Conservation (phyloP, 2,329 filamentous ascomycete species). For the Colletotrichum aenigma region DNA sequence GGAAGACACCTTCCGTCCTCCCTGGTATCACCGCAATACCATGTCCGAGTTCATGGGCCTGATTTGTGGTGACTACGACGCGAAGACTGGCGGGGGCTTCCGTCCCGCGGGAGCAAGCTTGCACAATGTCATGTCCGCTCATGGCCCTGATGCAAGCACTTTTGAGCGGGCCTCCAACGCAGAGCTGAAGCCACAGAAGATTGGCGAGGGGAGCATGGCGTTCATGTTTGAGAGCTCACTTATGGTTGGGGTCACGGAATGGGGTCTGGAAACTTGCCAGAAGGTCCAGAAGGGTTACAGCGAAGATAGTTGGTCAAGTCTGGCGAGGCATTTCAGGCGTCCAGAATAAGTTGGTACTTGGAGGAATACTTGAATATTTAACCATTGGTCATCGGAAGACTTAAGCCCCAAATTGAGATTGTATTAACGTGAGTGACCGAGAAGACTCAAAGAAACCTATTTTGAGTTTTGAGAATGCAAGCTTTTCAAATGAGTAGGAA, state of each 20-base stretch:
- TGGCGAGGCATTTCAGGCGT: conserved; percentile 23
- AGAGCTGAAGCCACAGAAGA: conserved; percentile 44
- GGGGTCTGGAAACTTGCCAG: conserved; percentile 48
- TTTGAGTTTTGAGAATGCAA: not conserved
- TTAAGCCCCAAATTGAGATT: not conserved
- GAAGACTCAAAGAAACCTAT: not conserved
- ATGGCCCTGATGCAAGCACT: conserved; percentile 50
- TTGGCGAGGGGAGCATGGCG: conserved; percentile 50
- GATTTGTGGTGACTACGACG: conserved; percentile 49
- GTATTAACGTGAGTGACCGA: not conserved
- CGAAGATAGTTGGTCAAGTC: conserved; percentile 61
- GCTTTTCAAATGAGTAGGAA: not conserved
- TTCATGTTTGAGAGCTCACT: conserved; percentile 56
- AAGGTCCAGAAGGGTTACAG: conserved; percentile 59
- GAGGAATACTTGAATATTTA: not conserved
- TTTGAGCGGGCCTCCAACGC: conserved; percentile 50
- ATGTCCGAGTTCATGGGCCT: conserved; percentile 54
- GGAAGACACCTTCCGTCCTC: conserved; percentile 61
- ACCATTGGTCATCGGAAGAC: fast-evolving
- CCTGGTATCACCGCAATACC: conserved; percentile 61
- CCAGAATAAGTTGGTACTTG: not conserved
- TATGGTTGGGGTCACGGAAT: conserved; percentile 60
- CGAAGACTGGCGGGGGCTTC: conserved; percentile 49
- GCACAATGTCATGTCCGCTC: conserved; percentile 65
- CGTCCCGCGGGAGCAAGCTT: conserved; percentile 46